Evolutionary conservation across 2,329 filamentous ascomycete genomes (phyloP), one percentile per base, ranked within the genome.

Genomic region (Coniosporium tulheliwenetii): DNA sequence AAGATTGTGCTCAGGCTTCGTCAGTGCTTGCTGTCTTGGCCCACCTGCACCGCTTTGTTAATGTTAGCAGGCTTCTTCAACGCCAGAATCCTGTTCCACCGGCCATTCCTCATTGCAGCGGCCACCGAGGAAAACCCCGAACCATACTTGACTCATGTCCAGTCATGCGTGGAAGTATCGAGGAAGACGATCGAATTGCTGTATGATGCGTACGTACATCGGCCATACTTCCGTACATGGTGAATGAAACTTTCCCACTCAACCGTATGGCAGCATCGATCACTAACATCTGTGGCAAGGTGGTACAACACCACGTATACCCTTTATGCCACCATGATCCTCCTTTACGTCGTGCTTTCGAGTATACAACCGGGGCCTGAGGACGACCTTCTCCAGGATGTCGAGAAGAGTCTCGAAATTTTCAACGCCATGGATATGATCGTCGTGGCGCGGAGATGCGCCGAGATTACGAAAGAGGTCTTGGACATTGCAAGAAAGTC

Each of bases 261-360:
- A 26, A 26, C 19, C 7, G 7, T 26, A 26, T 26, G 19, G 7
- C 19, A 7, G 19, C 19, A 26, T 7, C 19, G 7, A 26, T 26
- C 19, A 26, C 19, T 26, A 7, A 26, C 19, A 4, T 26, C 19
- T 26, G 19, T 7, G 19, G 19, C 19, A 26, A 26, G 19, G 19
- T 58, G 55, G 55, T 57, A 58, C 37, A 55, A 53, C 30, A 53
- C 54, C 33, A 57, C 55, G 12, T 57, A 57, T 39, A 49, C 53
- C 7, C 44, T 57, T n/a, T 55, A 57, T 41, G 53, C 52, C 5
- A 49, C 48, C 40, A 57, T 57, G 52, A 57, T 58, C 26, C 45
- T 57, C 15, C 50, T 58, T 7, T 49, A 57, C 36, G 43, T 52
- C n/a, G 39, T 56, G 8, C 45, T 56, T 32, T 48, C 47, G 4